These are phyloP conservation scores for Colletotrichum sp. DNA, from an alignment of 2,329 filamentous ascomycete genomes.

Conservation along the genomic window DNA sequence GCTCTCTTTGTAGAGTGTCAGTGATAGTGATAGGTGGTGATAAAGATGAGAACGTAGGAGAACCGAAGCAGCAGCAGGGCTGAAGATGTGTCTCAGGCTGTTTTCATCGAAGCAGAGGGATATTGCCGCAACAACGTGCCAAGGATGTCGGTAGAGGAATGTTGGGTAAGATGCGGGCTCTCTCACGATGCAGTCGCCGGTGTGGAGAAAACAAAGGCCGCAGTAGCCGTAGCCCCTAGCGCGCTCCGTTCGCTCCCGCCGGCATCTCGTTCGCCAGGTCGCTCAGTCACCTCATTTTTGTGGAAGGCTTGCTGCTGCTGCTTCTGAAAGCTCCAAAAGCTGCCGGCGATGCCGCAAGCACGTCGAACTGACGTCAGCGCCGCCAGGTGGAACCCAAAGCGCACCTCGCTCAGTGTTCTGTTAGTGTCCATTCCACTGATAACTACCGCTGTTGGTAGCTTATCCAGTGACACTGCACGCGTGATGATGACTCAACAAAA, in stretches of 20 bases:
- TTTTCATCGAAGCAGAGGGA: background rate
- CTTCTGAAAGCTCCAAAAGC: background rate
- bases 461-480: background rate
- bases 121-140: background rate
- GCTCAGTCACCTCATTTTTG: background rate
- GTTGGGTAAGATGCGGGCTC: background rate
- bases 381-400: background rate
- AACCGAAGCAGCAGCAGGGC: background rate
- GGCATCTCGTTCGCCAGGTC: background rate
- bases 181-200: background rate
- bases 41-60: background rate
- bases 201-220: background rate
- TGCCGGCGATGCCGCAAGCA: background rate
- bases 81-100: background rate
- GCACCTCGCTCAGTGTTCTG: background rate
- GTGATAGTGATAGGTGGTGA: rapidly evolving
- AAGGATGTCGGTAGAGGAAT: background rate
- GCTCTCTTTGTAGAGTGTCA: rapidly evolving
- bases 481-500: slow-evolving; percentile 4
- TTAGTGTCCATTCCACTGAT: background rate
- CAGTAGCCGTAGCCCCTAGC: background rate
- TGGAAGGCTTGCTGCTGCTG: background rate
- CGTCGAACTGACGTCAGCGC: slow-evolving; percentile 13
- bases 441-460: background rate
- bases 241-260: background rate